phyloP scores from a whole-genome alignment of 2,329 filamentous ascomycete species.

The Colletotrichum limetticola region DNA sequence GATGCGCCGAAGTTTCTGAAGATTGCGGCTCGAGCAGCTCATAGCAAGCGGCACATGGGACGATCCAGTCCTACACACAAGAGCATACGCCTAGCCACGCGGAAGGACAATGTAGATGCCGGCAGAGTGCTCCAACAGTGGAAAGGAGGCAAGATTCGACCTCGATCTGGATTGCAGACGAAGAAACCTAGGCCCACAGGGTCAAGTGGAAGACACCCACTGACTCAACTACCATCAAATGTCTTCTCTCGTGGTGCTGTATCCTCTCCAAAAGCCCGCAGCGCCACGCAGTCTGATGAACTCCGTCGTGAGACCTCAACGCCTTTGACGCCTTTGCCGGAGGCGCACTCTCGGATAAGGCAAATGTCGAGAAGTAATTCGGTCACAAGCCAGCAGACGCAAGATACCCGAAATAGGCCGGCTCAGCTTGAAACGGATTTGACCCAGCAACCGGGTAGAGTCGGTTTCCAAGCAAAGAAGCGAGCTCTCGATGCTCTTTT shows the following conservation, averaged over 20 bases:
- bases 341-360: not conserved
- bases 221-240: slow-evolving; percentile 15
- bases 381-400: slow-evolving; percentile 12
- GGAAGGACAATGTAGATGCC: slow-evolving; percentile 70
- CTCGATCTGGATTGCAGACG: slow-evolving; percentile 40
- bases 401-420: slow-evolving; percentile 46
- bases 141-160: slow-evolving; percentile 63
- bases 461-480: slow-evolving; percentile 62
- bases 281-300: not conserved
- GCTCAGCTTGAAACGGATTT: slow-evolving; percentile 67
- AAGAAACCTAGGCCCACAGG: not conserved
- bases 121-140: slow-evolving; percentile 64
- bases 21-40: slow-evolving; percentile 69
- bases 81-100: slow-evolving; percentile 68
- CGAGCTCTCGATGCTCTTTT: slow-evolving; percentile 66
- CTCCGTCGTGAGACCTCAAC: not conserved
- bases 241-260: not conserved
- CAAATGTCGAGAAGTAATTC: slow-evolving; percentile 35
- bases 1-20: slow-evolving; percentile 68
- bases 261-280: not conserved
- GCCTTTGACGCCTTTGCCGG: not conserved
- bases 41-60: slow-evolving; percentile 58
- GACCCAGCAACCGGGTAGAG: slow-evolving; percentile 43
- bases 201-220: slow-evolving; percentile 1
- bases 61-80: slow-evolving; percentile 66